A percentile compares a stretch with the other conserved stretches of the same genome.
phyloP scores from a whole-genome alignment of 139 green algal species.

The Chlamydomonas sp. region DNA sequence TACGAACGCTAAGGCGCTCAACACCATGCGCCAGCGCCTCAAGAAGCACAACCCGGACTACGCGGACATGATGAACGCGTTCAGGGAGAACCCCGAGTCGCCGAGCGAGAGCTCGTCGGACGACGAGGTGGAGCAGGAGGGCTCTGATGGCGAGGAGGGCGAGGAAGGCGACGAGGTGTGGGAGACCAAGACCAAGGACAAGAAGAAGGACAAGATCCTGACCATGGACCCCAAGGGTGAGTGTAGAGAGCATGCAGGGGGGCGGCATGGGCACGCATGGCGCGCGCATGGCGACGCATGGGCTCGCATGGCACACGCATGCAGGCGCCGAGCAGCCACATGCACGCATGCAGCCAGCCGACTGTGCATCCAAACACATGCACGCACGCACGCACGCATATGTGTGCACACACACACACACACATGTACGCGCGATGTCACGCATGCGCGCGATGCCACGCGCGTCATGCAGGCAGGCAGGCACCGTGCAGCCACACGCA shows the following conservation, averaged over 20 bases:
- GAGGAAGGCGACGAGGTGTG: constrained; percentile 39
- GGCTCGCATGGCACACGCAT: too few species aligned
- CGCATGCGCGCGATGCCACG: background rate
- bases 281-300: too few species aligned
- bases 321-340: too few species aligned
- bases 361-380: too few species aligned
- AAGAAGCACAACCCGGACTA: constrained; percentile 84
- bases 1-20: constrained; percentile 92
- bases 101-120: too few species aligned
- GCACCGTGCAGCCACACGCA: too few species aligned
- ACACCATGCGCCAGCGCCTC: constrained; percentile 94
- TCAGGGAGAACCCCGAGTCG: constrained; percentile 61
- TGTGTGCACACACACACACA: background rate
- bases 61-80: constrained; percentile 23
- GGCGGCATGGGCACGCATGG: too few species aligned
- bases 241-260: too few species aligned
- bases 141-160: constrained; percentile 32
- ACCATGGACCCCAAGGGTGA: constrained; percentile 60
- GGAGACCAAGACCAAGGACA: constrained; percentile 41
- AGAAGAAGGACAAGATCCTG: constrained; percentile 83
- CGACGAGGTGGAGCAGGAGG: constrained; percentile 51
- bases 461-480: too few species aligned
- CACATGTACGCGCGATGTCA: background rate
- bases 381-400: too few species aligned
- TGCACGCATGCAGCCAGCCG: too few species aligned